Evolutionary conservation across 805 yeast species (phyloP).

Genomic region (Brettanomyces custersianus): DNA sequence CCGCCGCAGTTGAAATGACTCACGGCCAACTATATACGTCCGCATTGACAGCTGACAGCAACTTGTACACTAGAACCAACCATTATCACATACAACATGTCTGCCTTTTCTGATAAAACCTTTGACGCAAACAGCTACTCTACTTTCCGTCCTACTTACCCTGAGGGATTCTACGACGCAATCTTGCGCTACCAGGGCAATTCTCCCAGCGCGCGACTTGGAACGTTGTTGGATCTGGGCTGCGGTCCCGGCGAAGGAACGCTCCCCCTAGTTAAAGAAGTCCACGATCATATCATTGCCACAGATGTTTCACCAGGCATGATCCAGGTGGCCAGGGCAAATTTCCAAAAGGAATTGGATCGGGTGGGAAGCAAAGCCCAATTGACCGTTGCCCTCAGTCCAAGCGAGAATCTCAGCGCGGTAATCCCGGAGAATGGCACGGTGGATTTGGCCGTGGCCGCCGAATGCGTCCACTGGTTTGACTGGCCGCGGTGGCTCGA

Average conservation of each 20-base stretch:
- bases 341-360: slow-evolving; percentile 4
- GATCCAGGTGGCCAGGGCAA: slow-evolving; percentile 33
- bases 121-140: slow-evolving; percentile 49
- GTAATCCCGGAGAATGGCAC: slow-evolving; percentile 14
- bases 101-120: slow-evolving; percentile 46
- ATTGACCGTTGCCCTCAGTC: slow-evolving; percentile 2
- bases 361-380: slow-evolving; percentile 1
- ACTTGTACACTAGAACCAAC: neutral
- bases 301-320: slow-evolving; percentile 39
- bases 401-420: slow-evolving; percentile 17
- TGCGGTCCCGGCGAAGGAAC: slow-evolving; percentile 50
- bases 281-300: slow-evolving; percentile 30
- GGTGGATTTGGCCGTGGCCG: slow-evolving; percentile 64
- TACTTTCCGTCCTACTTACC: slow-evolving; percentile 60
- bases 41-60: too few relatives aligned
- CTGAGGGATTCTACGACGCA: slow-evolving; percentile 36
- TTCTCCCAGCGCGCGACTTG: neutral
- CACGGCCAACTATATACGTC: too few relatives aligned
- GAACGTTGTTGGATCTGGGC: slow-evolving; percentile 40
- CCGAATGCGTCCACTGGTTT: slow-evolving; percentile 86
- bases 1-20: too few relatives aligned
- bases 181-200: slow-evolving; percentile 26
- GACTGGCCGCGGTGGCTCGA: slow-evolving; percentile 17
- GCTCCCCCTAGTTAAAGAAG: slow-evolving; percentile 31
- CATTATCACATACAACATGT: slow-evolving; percentile 34